Evolutionary conservation across 495 filamentous ascomycete species (phyloP), one percentile per base, ranked within the genome.

Genomic region (Xylaria intraflava): DNA sequence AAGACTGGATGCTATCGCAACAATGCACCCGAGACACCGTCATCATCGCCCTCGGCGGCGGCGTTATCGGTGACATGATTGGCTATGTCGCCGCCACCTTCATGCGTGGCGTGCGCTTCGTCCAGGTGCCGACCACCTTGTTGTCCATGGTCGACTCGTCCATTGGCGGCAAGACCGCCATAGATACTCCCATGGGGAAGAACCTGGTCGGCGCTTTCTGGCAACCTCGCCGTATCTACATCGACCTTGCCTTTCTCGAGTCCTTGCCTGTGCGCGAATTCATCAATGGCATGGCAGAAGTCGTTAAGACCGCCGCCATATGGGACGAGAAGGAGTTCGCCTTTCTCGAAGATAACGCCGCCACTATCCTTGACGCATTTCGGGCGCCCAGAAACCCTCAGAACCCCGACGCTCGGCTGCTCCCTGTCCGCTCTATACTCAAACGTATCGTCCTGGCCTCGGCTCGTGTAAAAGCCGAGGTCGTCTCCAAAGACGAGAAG

Each of bases 211-310:
- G 93, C 19, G 81, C 94, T 31, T 97, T 98, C 73, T 96, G 90
- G 90, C 93, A 97, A 66, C 93, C 93, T 26, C 80, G 85, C 60
- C 83, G 88, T 55, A 89, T 96, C 59, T 98, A 93, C 64, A 91
- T 98, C 56, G 93, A 98, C 71, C 78, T 96, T 41, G 81, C 84
- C 44, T 97, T 98, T 66, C 78, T 98, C 60, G 89, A 93, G 65
- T 95, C 88, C 7, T 77, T 98, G 24, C 92, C 92, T 3, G 85
- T 86, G 43, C 78, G 93, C 51, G 92, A 98, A 70, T 92, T 98
- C 69, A 90, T 97, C 69, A 98, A 98, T 69, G 93, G 93, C 49
- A 96, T 98, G 90, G 93, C 91, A 46, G 93, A 98, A 73, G 91
- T 98, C 51, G 83, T 97, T 65, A 97, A 97, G 82, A 98, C 93